Base-by-base conservation (phyloP, 2,329 filamentous ascomycete species). In the Alternaria conjuncta region DNA sequence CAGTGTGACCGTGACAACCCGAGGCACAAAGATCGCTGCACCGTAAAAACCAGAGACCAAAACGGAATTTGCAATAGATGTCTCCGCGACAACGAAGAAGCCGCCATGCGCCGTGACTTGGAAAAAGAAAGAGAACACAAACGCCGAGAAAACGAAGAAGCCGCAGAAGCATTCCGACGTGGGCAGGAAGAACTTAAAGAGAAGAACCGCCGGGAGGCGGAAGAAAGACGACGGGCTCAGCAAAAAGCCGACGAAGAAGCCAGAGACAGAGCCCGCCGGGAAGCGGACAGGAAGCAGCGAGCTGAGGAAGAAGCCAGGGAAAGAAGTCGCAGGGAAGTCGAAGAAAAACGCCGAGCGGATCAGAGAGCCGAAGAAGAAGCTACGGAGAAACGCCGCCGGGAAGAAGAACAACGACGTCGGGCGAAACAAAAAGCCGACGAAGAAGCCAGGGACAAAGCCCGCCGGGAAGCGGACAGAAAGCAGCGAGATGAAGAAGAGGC, bases 1-100 rank as follows among this genome's bases (percentile, higher is more conserved):
- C 56, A 61, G 13, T 72, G 70, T 55, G 67, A 73, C 46, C 67
- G 67, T 13, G 69, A 72, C 36, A 71, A 69, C 15, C 50, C 63
- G 25, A 44, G 65, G 36, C n/a, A 67, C 65, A 32, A 63, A 46
- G 61, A 61, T 15, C 66, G 66, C 18, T 64, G 65, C 30, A 68
- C 51, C 7, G 53, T 70, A 21, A 63, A 32, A 47, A 64, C 64
- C 6, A 55, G 54, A 32, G 60, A 65, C 15, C 61, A 55, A n/a
- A 60, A 62, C n/a, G 67, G 71, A 6, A 51, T 67, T 8, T 74
- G 71, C 55, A 60, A 62, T 8, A 59, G 62, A 10, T 74, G 71
- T 63, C 55, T 61, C 11, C 60, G 53, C 13, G 59, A 67, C 21
- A 61, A 69, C 68, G 47, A 58, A 54, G 25, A 64, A 62, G 36